Conservation (phyloP, 2,329 filamentous ascomycete species). For the Zymoseptoria crescenta region DNA sequence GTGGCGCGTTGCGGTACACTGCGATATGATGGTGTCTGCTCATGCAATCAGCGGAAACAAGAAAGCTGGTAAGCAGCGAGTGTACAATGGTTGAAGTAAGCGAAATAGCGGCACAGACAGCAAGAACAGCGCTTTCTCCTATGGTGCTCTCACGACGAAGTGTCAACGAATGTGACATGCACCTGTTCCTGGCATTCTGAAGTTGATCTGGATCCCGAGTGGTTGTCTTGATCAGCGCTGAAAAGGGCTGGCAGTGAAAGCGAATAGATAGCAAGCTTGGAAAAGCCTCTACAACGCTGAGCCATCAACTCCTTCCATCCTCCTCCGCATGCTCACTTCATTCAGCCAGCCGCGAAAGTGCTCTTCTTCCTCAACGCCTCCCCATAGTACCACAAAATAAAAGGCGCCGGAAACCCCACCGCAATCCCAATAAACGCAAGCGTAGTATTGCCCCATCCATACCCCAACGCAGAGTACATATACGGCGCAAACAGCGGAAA, state of each 20-base stretch:
- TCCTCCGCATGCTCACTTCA: not conserved
- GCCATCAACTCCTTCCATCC: too few species aligned
- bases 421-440: conserved; percentile 49
- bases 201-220: too few species aligned
- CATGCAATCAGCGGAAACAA: not conserved
- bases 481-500: conserved; percentile 54
- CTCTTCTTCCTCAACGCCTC: conserved; percentile 30
- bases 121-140: not conserved
- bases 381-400: conserved; percentile 38
- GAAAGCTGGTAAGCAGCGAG: not conserved
- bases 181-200: too few species aligned
- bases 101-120: not conserved
- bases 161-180: too few species aligned
- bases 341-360: conserved; percentile 27
- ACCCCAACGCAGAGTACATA: conserved; percentile 40
- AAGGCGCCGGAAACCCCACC: conserved; percentile 44
- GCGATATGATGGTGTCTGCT: not conserved
- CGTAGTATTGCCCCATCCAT: conserved; percentile 47
- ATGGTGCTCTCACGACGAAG: not conserved
- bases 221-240: too few species aligned
- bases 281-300: too few species aligned
- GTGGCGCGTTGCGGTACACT: not conserved
- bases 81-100: not conserved
- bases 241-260: too few species aligned
- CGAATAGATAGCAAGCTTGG: too few species aligned